Conservation (phyloP, 257 asterid genomes). For the Solanum medicagineum region DNA sequence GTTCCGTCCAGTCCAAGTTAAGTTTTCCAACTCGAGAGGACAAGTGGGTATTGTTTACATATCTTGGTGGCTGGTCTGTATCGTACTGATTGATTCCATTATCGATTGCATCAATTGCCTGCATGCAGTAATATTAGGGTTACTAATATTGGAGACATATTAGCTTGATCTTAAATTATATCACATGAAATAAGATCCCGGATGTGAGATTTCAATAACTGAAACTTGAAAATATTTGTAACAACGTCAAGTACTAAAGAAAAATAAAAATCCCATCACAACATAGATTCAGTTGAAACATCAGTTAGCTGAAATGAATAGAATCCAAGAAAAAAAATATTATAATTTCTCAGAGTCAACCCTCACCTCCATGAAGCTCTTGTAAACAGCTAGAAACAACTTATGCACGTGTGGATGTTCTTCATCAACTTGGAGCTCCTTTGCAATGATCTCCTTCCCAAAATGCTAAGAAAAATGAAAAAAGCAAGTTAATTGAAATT, state of each 20-base stretch:
- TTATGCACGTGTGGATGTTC: constrained; percentile 9
- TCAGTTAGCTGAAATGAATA: not conserved
- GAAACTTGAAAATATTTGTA: not conserved
- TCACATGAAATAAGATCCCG: not conserved
- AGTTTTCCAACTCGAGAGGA: constrained; percentile 18
- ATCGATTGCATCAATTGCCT: constrained; percentile 21
- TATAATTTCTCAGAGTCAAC: not conserved
- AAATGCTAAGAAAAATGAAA: not conserved
- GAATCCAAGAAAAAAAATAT: not conserved
- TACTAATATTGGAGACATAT: not conserved
- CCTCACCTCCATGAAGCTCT: constrained; percentile 14
- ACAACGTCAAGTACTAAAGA: not conserved
- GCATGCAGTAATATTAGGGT: not conserved
- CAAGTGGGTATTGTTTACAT: constrained; percentile 14
- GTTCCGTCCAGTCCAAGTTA: constrained; percentile 17
- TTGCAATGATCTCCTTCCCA: constrained; percentile 13
- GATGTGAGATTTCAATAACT: not conserved
- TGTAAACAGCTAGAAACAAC: constrained; percentile 7
- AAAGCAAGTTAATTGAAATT: not conserved
- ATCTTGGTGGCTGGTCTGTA: constrained; percentile 13
- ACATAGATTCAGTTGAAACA: not conserved
- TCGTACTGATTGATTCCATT: constrained; percentile 19
- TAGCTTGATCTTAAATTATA: not conserved
- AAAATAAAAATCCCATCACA: not conserved
- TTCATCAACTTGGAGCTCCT: constrained; percentile 8